These are phyloP conservation scores for Sisymbrium altissimum DNA, from an alignment of 345 rosid genomes.

Conservation along the genomic window DNA sequence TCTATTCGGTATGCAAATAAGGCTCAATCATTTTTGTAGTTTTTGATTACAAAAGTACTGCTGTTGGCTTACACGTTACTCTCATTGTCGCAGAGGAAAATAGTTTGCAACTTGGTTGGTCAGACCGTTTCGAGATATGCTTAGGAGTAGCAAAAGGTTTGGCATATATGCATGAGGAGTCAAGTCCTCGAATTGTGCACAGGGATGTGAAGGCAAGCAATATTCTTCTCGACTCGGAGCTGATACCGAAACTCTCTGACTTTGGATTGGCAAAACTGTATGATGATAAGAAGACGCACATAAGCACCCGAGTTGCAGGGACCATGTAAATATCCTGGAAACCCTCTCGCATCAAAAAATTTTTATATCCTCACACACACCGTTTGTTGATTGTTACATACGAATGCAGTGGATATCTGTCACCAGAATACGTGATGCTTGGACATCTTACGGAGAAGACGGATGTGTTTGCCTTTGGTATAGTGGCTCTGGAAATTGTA, in stretches of 20 bases:
- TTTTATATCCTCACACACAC: not conserved
- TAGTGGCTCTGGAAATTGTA: slow-evolving; percentile 56
- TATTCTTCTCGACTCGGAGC: slow-evolving; percentile 55
- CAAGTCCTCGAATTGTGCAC: slow-evolving; percentile 42
- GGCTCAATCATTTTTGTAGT: not conserved
- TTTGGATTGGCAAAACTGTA: slow-evolving; percentile 47
- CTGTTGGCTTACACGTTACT: not conserved
- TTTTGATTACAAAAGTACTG: not conserved
- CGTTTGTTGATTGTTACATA: not conserved
- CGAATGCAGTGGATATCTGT: slow-evolving; percentile 54
- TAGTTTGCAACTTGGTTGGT: slow-evolving; percentile 43
- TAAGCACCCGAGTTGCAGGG: slow-evolving; percentile 44
- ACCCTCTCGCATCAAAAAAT: not conserved
- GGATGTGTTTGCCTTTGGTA: slow-evolving; percentile 66
- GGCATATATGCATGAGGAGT: slow-evolving; percentile 42
- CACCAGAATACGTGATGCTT: slow-evolving; percentile 75
- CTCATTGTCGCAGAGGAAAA: slow-evolving; percentile 38
- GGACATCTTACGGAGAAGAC: slow-evolving; percentile 74
- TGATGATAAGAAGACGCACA: slow-evolving; percentile 46
- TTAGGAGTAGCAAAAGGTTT: slow-evolving; percentile 38
- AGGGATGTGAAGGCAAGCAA: slow-evolving; percentile 59
- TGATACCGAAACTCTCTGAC: slow-evolving; percentile 43
- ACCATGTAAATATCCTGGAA: slow-evolving; percentile 34
- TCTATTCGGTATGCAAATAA: slow-evolving; percentile 43
- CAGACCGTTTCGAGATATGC: slow-evolving; percentile 37